Conservation (phyloP, 495 filamentous ascomycete genomes). For the Aspergillus campestris region DNA sequence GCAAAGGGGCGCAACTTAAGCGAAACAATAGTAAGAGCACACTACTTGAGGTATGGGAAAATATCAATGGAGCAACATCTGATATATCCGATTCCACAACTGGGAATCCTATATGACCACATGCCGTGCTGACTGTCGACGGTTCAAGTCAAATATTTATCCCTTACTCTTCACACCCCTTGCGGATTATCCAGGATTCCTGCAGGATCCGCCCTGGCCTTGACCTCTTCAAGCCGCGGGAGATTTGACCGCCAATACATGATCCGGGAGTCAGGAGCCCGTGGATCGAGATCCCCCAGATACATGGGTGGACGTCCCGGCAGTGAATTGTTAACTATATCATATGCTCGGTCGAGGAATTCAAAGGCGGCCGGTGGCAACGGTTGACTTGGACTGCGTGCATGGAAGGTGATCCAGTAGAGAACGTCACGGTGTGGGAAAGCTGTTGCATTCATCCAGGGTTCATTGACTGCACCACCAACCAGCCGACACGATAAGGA, state of each 20-base stretch:
- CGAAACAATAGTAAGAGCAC: too few species aligned
- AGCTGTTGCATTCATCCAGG: conserved; percentile 30
- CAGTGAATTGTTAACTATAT: conserved; percentile 11
- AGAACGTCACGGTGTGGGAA: conserved; percentile 38
- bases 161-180: too few species aligned
- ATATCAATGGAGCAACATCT: too few species aligned
- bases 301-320: conserved; percentile 38
- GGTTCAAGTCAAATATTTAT: too few species aligned
- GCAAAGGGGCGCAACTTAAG: too few species aligned
- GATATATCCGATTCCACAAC: too few species aligned
- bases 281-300: conserved; percentile 65
- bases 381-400: conserved; percentile 29
- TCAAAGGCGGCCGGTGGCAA: conserved; percentile 25
- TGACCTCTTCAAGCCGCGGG: conserved; percentile 43
- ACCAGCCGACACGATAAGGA: conserved; percentile 36
- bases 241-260: conserved; percentile 52
- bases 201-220: conserved; percentile 45
- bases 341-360: conserved; percentile 40
- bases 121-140: too few species aligned
- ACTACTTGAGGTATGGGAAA: too few species aligned
- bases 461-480: conserved; percentile 35
- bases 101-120: too few species aligned
- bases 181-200: conserved; percentile 59
- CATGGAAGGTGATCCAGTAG: conserved; percentile 39
- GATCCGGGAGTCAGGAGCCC: conserved; percentile 30